Evolutionary conservation across 768 basidiomycete genomes (phyloP).

Genomic region (Gymnopilus junonius): DNA sequence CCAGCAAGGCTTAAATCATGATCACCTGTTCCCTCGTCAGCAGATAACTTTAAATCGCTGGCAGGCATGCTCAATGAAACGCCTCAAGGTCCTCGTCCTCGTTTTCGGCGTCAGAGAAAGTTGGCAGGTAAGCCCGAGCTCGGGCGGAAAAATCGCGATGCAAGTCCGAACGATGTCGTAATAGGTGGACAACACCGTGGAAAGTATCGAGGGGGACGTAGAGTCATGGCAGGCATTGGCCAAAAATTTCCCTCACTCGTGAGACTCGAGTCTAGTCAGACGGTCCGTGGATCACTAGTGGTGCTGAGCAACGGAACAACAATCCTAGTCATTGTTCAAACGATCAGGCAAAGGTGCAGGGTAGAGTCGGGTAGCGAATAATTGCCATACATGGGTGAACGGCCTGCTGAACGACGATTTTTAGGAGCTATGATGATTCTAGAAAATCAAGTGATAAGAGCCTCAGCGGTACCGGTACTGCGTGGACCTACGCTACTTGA

Average conservation of each 20-base stretch:
- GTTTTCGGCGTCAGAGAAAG: not conserved
- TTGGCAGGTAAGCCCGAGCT: not conserved
- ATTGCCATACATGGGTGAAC: not conserved
- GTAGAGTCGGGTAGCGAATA: not conserved
- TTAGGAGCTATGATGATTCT: not conserved
- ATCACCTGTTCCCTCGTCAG: not conserved
- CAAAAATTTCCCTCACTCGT: not conserved
- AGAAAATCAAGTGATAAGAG: no score
- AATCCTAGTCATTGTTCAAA: not conserved
- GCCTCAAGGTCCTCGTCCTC: not conserved
- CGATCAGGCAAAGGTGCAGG: not conserved
- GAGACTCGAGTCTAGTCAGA: not conserved
- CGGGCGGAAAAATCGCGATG: not conserved
- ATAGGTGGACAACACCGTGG: not conserved
- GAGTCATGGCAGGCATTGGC: not conserved
- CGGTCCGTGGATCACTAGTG: no score
- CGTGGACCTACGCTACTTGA: not conserved
- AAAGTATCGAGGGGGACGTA: not conserved
- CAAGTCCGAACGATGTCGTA: not conserved
- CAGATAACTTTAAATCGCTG: not conserved
- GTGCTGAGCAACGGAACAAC: not conserved
- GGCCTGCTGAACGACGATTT: not conserved
- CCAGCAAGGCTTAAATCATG: not conserved
- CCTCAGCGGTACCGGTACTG: not conserved
- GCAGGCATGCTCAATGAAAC: not conserved